A percentile compares a stretch with the other conserved stretches of the same genome.
These are phyloP conservation scores for bread wheat (Triticum aestivum) DNA, from an alignment of 176 grass and related monocot genomes.

Conservation along the genomic window IWGSC_CS_RefSeq_v2.1 NC_057810.1:141745131-141745630, in stretches of 20 bases:
- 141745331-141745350: not conserved
- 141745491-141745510: not conserved
- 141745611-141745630: slow-evolving; percentile 69
- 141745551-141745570: not conserved
- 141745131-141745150: no score
- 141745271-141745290: no score
- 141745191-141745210: no score
- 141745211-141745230: no score
- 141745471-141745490: not conserved
- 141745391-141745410: not conserved
- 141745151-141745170: no score
- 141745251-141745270: no score
- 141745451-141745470: not conserved
- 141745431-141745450: not conserved
- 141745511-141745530: not conserved
- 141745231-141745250: no score
- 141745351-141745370: not conserved
- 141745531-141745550: not conserved
- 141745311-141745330: no score
- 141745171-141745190: no score
- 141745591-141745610: not conserved
- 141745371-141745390: not conserved
- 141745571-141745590: not conserved
- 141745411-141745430: no score
- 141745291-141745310: no score